Conservation (phyloP, 176 grass and related monocot genomes). For the Oryza meyeriana region DNA sequence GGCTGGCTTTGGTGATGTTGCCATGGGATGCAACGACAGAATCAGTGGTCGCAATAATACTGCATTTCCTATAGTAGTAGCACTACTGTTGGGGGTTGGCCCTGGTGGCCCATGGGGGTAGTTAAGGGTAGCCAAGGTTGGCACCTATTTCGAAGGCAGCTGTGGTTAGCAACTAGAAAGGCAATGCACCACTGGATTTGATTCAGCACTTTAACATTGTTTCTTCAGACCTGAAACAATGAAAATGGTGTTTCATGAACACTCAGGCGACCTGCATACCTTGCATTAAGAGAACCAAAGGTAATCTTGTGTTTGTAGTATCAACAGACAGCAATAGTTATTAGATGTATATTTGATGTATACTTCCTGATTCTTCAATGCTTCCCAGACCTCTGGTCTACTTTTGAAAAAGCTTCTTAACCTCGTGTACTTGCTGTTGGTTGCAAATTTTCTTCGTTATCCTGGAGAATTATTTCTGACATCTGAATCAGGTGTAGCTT, state of each 20-base stretch:
- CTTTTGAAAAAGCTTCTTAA: background rate
- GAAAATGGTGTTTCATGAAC: background rate
- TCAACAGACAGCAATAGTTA: background rate
- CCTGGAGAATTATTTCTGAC: slow-evolving; percentile 9
- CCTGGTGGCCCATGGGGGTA: background rate
- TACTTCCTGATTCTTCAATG: slow-evolving; percentile 7
- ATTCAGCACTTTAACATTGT: background rate
- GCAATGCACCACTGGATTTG: background rate
- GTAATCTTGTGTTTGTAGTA: background rate
- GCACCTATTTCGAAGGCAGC: background rate
- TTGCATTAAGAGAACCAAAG: background rate
- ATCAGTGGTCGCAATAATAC: background rate
- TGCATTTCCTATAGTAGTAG: background rate
- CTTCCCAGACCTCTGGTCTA: slow-evolving; percentile 2
- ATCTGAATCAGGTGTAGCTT: slow-evolving; percentile 21
- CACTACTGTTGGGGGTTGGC: background rate
- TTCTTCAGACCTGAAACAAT: background rate
- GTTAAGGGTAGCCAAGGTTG: background rate
- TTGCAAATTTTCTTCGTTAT: background rate
- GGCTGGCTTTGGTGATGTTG: background rate
- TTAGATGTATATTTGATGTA: slow-evolving; percentile 1
- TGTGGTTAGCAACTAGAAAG: background rate
- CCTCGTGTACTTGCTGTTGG: slow-evolving; percentile 8
- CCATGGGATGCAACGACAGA: background rate
- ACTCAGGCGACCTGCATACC: background rate